Evolutionary conservation across 164 flowering plant species (phyloP), one percentile per base, ranked within the genome.

Genomic region (Stephania japonica): DNA sequence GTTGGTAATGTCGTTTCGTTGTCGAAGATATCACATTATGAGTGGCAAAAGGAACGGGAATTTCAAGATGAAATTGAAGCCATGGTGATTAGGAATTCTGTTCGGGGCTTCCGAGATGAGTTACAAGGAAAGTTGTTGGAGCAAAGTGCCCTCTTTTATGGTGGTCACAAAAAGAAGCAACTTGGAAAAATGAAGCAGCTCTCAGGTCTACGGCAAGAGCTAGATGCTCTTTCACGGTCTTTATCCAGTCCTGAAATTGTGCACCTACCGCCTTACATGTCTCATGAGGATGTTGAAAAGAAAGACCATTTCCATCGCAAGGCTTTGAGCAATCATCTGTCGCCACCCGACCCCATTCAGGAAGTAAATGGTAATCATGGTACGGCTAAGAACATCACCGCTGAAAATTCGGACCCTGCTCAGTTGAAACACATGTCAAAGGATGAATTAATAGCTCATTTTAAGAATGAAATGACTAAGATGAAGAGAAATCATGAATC

Each of bases 401-500:
- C 84, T 27, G 91, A 86, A n/a, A 80, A 32, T 67, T 79, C 78
- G 67, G 97, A 92, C 5, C 68, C 77, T 74, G 64, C 78, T 24
- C 78, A 75, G 56, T 76, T 92, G 32, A 84, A 73, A 47, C 87
- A 83, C 81, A 74, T 93, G 92, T 0, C 83, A 14, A 83, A 73
- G 69, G 93, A 84, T 14, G 86, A 85, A 9, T 70, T 95, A 73
- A 78, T 87, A 42, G 78, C 13, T 27, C 72, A 84, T 80, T 91
- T 88, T 72, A 87, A 78, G 76, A 32, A 59, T 72, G 90, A 85
- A 80, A 89, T 88, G 78, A 83, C 81, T 10, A 76, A 87, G 78
- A 80, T 89, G 90, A 93, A 83, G 82, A 86, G 96, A 83, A 80
- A 83, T 65, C 90, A 89, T 76, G 99, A 95, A 67, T 81, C 86